These are phyloP conservation scores for Microdochium bolleyi DNA, from an alignment of 2,329 filamentous ascomycete genomes.

Conservation along the genomic window DNA sequence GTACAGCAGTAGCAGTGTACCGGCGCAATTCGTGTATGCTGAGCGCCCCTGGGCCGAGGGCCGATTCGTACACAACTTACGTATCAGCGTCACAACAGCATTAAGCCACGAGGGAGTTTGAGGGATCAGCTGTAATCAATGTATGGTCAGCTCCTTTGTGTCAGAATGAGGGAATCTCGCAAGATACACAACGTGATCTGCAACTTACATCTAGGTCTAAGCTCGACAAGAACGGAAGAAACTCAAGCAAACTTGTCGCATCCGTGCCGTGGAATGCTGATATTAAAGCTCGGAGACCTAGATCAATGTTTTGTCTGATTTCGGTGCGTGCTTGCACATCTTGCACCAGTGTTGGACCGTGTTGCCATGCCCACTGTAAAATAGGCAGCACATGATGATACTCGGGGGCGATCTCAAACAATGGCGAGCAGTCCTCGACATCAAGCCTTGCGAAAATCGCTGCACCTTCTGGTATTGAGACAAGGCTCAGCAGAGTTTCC, in stretches of 20 bases:
- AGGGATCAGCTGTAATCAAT: conserved; percentile 33
- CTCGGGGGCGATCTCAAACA: conserved; percentile 49
- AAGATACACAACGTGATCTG: no score
- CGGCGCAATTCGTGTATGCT: conserved; percentile 51
- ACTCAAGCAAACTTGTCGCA: conserved; percentile 49
- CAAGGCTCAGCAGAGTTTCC: conserved; percentile 48
- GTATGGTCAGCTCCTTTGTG: not conserved
- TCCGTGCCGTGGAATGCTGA: conserved; percentile 51
- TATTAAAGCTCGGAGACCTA: conserved; percentile 37
- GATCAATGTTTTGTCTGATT: conserved; percentile 33
- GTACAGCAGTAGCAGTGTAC: conserved; percentile 48
- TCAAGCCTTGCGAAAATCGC: conserved; percentile 29
- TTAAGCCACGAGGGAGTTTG: conserved; percentile 45
- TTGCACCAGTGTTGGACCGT: conserved; percentile 25
- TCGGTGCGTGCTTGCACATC: conserved; percentile 13
- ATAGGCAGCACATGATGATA: conserved; percentile 47
- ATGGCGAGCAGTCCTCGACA: conserved; percentile 41
- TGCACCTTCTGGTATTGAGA: conserved; percentile 43
- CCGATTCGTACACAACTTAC: conserved; percentile 42
- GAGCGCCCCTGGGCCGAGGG: conserved; percentile 47
- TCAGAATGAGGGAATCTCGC: no score
- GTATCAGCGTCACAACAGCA: conserved; percentile 37
- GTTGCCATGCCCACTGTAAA: conserved; percentile 49
- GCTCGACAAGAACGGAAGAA: conserved; percentile 43
- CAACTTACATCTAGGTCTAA: conserved; percentile 37